Base-by-base conservation (phyloP, 371 early-diverging fungal species). In the Globomyces sp. region DNA sequence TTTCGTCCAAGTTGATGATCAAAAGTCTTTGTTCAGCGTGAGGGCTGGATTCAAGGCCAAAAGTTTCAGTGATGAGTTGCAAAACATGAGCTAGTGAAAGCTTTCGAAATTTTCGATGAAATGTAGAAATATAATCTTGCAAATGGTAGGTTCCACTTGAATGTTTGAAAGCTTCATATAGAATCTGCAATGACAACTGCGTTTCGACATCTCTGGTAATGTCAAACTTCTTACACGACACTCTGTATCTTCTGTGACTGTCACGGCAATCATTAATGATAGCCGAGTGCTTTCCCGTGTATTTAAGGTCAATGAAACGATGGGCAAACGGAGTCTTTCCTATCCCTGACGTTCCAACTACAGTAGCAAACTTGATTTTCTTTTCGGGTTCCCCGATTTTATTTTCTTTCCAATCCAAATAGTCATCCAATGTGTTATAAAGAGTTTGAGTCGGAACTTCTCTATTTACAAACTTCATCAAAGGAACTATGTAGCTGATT, bases 321-420 rank as follows among this genome's bases (percentile, higher is more conserved):
- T 13, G 57, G 13, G 57, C 57, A 57, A 57, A 57, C 41, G 57
- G 1, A 9, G 57, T 57, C 57, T 57, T 57, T 41, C 57, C 57
- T 41, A 10, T 57, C 9, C 57, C 57, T 37, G 57, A 8, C 13
- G 57, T 57, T 57, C 57, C 57, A 13, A 57, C 57, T 10, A 57
- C 57, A 36, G 57, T 57, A 11, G 13, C 57, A 57, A 57, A 57
- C 57, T 57, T 57, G 57, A 57, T 57, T 10, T 57, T 57, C 57
- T 57, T 57, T 36, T 57, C 57, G 13, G 57, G 9, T 57, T 57
- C 57, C 41, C 57, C 57, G 8, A 57, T 13, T 1, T 11, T 36
- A 6, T 10, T 13, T 9, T 37, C 36, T 41, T 41, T 57, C 57
- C 57, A 57, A 57, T 57, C 41, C 57, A 57, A 57, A 57, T 57